These are phyloP conservation scores for Boletus fagicola DNA, from an alignment of 768 basidiomycete species.

Conservation along the genomic window DNA sequence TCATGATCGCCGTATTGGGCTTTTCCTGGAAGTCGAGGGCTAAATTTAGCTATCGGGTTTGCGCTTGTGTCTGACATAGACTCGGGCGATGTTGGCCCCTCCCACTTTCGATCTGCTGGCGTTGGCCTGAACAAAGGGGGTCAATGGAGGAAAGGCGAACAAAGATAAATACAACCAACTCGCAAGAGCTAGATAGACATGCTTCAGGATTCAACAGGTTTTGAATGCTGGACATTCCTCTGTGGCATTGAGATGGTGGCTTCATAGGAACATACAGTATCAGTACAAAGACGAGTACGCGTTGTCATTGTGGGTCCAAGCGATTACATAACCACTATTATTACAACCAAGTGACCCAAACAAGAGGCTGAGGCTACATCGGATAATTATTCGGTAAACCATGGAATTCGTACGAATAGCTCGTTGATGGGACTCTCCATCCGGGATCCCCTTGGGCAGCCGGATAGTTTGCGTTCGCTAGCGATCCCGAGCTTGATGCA, in stretches of 20 bases:
- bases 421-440: constrained; percentile 21
- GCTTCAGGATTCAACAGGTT: constrained; percentile 58
- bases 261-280: constrained; percentile 11
- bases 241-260: constrained; percentile 21
- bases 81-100: constrained; percentile 33
- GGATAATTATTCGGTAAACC: constrained; percentile 21
- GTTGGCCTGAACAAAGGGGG: constrained; percentile 31
- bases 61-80: constrained; percentile 35
- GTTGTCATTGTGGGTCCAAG: constrained; percentile 35
- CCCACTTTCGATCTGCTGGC: constrained; percentile 26
- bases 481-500: constrained; percentile 5
- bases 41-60: constrained; percentile 25
- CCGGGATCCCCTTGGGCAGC: constrained; percentile 12
- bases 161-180: constrained; percentile 36
- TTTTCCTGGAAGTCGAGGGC: constrained; percentile 22
- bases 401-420: constrained; percentile 23
- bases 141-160: constrained; percentile 13
- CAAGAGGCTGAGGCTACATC: constrained; percentile 14
- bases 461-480: constrained; percentile 20
- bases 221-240: constrained; percentile 53
- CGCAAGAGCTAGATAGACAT: constrained; percentile 36
- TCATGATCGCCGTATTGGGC: constrained; percentile 45
- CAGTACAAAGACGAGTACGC: constrained; percentile 4
- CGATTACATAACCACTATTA: constrained; percentile 28
- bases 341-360: not conserved